Base-by-base conservation (phyloP, 768 basidiomycete species). In the Stropharia rugosoannulata region DNA sequence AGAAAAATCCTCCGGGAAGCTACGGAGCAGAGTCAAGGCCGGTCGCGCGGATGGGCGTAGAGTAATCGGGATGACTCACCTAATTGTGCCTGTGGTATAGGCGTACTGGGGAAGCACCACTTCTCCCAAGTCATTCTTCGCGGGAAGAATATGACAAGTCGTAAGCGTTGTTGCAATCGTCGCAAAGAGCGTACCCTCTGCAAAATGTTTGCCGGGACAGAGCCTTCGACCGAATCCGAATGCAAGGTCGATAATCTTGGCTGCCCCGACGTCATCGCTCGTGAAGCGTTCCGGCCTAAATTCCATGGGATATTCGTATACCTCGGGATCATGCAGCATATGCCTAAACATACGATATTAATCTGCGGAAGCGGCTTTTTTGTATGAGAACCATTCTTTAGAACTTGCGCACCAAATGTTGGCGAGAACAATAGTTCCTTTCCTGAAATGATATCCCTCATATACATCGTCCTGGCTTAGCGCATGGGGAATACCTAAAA, bases 231-330 rank as follows among this genome's bases (percentile, higher is more conserved):
- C 74, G 48, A 74, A 76, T 3, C 75, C 76, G 51, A 73, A 75
- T 29, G 70, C 64, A 25, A 80, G 70, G 40, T 77, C 71, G 1
- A 40, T 49, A 35, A 74, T 69, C 2, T 73, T 68, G 18, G 66
- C 60, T 57, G 73, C 68, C 41, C 70, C 68, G 29, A 69, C 66
- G 57, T 79, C 73, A 3, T 67, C 59, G 8, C 58, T 59, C 29
- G 77, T 71, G 68, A 80, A 87, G 18, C 85, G 80, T 43, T 83
- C 83, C 18, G 86, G 86, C 36, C 75, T 77, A 65, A 87, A 87
- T 39, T 66, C 62, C 60, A 78, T 70, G 3, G 86, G 85, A 32
- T 81, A 70, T 16, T 73, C 60, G 64, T 87, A 87, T 19, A 68
- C 73, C 51, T 73, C 70, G n/a, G 80, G 74, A 62, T 87, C 84